Base-by-base conservation (phyloP, 495 filamentous ascomycete genomes). In the Mycothermus thermophilus region DNA sequence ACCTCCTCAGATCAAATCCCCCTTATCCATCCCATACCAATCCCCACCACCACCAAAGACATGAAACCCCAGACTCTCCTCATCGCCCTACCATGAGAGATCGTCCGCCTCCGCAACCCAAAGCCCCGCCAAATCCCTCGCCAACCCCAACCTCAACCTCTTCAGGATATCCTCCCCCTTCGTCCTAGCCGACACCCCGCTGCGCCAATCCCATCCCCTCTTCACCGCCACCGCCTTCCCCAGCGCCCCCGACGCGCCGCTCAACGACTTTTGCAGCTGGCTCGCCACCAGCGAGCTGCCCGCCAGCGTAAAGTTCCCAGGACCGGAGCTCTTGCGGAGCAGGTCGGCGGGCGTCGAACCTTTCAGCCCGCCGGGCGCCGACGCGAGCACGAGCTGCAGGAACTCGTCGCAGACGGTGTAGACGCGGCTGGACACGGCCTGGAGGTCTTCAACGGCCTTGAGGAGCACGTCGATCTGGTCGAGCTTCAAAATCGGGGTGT, bases 181-280 rank as follows among this genome's bases (percentile, higher is more conserved):
- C 8, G 64, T 66, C 19, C 62, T 59, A 28, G 69, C 71, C 9
- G 60, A 49, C 33, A 88, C 53, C 8, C 71, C 72, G 5, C 58
- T 63, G 42, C 86, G 60, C 86, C 86, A 95, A 58, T 95, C 86
- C 86, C 86, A 93, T 1, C 78, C 79, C 33, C 82, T 63, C 52
- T 70, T 66, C 11, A 62, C 43, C 19, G 59, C 55, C 9, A 60
- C 62, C n/a, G n/a, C n/a, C 45, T 69, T 67, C 53, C 38, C 41
- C 28, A 44, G 34, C 35, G 30, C 35, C n/a, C 19, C 42, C 22
- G 10, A 25, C 23, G 11, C 35, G 25, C 48, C 50, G 8, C 37
- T 38, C 9, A 71, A 64, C 3, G 63, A 72, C 32, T 61, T 66
- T 31, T 70, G 70, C 42, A 75, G 57, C 38, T 72, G 63, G n/a